These are phyloP conservation scores for Rubia yunnanensis DNA, from an alignment of 257 asterid genomes.

Conservation along the genomic window DNA sequence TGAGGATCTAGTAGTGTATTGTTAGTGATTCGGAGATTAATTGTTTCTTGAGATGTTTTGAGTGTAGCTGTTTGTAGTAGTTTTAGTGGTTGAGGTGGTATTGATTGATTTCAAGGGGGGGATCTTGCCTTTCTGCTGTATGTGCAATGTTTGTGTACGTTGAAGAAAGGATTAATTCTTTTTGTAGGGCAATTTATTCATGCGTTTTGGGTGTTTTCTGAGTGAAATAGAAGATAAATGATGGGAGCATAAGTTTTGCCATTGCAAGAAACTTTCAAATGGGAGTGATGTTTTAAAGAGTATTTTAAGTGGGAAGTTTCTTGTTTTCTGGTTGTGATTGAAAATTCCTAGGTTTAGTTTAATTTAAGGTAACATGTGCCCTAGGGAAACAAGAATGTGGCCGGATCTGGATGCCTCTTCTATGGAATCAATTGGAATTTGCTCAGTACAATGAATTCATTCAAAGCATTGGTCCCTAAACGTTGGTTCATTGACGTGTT, in stretches of 20 bases:
- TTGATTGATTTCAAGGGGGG: not conserved
- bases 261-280: too few relatives aligned
- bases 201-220: not conserved
- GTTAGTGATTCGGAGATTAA: slow-evolving; percentile 26
- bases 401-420: not conserved
- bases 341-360: not conserved
- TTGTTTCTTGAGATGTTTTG: slow-evolving; percentile 3
- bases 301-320: too few relatives aligned
- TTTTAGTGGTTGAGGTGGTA: not conserved
- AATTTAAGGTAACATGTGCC: not conserved
- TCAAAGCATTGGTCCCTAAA: too few relatives aligned
- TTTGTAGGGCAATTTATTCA: not conserved
- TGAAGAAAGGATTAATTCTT: not conserved
- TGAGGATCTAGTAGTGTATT: slow-evolving; percentile 16
- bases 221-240: not conserved
- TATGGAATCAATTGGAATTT: not conserved
- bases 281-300: too few relatives aligned
- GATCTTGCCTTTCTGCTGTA: slow-evolving; percentile 13
- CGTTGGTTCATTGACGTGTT: too few relatives aligned
- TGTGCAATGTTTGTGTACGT: not conserved
- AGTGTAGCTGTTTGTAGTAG: not conserved
- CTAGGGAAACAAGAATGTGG: not conserved
- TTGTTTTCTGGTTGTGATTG: not conserved
- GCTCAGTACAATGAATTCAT: too few relatives aligned
- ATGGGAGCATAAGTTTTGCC: too few relatives aligned